Evolutionary conservation across 2,329 filamentous ascomycete genomes (phyloP), one percentile per base, ranked within the genome.

Genomic region (Fusarium kyushuense): DNA sequence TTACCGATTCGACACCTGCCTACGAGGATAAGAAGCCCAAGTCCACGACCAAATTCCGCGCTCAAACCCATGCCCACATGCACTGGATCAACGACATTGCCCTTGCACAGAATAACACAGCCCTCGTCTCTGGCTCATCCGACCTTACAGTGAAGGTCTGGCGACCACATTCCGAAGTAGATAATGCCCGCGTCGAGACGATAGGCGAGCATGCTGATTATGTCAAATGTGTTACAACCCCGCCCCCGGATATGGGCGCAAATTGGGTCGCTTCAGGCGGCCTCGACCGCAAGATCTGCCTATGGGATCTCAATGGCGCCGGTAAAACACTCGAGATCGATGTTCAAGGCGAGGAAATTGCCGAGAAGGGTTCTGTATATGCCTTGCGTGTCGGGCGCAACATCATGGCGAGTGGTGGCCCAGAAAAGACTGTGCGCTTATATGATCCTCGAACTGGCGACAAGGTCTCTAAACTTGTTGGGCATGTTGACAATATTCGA

Each of bases 21-120:
- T 73, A 71, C 54, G 51, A 73, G 64, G 55, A 67, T 43, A 72
- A 70, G 65, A 75, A 79, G 70, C 74, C 81, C 33, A 81, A 81
- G 63, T 75, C 82, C 43, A 81, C 82, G 19, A 88, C 88, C 51
- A 86, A 81, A 25, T 89, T 90, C 76, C 87, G 87, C 62, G 79
- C 85, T 41, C 87, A 89, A 72, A 86, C 84, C 17, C 86, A 88
- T 70, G 94, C 94, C 11, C 94, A 97, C 79, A 97, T 93, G 51
- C 93, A 97, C 79, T 97, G 94, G 94, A 91, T 97, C 81, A 97
- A 97, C 80, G 94, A 97, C 78, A 92, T 97, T 67, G 88, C 90
- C 23, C 86, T 97, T 55, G 91, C 91, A 10, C 88, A 94, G 76
- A 88, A 90, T 74, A 93, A 94, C 74, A 84, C 89, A 19, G 92